Evolutionary conservation across 1,284 basidiomycete species (phyloP).

Genomic region (Chiua sp.): DNA sequence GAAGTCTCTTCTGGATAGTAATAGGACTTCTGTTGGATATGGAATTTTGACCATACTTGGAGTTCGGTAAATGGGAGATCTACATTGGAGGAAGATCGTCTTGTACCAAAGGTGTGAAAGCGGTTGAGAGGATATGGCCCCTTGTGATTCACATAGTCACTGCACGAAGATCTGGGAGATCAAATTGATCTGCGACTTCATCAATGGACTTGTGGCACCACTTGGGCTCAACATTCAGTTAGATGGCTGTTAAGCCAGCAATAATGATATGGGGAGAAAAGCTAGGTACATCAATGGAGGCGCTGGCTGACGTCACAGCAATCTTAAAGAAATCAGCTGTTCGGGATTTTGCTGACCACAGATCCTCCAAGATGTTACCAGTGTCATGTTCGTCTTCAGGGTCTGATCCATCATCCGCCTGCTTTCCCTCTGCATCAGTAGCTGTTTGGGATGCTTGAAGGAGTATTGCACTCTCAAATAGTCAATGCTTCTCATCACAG

Average conservation of each 20-base stretch:
- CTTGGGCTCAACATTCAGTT: slow-evolving; percentile 27
- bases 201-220: slow-evolving; percentile 22
- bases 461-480: no score
- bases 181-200: slow-evolving; percentile 22
- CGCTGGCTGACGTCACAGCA: no score
- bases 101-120: slow-evolving; percentile 6
- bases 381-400: no score
- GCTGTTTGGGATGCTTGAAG: no score
- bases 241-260: slow-evolving; percentile 24
- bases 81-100: background rate
- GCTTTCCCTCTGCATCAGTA: no score
- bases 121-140: background rate
- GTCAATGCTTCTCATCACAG: no score
- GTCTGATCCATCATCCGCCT: no score
- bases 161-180: slow-evolving; percentile 33
- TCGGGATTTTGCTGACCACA: no score
- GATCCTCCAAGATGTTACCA: no score
- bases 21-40: slow-evolving; percentile 8
- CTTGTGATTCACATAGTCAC: slow-evolving; percentile 27
- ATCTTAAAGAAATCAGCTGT: no score
- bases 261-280: slow-evolving; percentile 13
- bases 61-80: slow-evolving; percentile 9
- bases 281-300: no score
- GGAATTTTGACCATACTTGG: slow-evolving; percentile 9
- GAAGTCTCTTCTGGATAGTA: background rate